Evolutionary conservation across 352 stramenopile species (phyloP).

Genomic region (Aphanomyces astaci): DNA sequence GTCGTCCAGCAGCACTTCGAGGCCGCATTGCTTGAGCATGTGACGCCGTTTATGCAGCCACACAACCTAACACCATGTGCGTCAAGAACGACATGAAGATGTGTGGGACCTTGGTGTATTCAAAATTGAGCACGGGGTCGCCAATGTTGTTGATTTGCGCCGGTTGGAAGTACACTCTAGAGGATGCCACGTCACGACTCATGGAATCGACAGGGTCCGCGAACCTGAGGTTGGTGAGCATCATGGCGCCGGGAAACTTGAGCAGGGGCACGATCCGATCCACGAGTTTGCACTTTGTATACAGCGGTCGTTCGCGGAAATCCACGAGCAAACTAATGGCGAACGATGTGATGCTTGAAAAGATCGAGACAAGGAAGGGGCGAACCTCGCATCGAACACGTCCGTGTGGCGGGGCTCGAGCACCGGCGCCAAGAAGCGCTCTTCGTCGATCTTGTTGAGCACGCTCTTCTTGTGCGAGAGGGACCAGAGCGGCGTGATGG

Average conservation of each 20-base stretch:
- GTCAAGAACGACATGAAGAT: too few species aligned
- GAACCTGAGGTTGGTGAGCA: constrained; percentile 77
- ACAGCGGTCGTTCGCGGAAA: constrained; percentile 65
- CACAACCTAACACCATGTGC: constrained; percentile 11
- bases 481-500: constrained; percentile 36
- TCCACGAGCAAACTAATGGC: constrained; percentile 61
- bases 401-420: constrained; percentile 43
- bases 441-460: constrained; percentile 63
- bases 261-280: constrained; percentile 81
- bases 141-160: constrained; percentile 87
- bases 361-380: background rate
- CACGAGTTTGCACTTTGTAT: constrained; percentile 39
- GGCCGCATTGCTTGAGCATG: constrained; percentile 75
- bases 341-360: background rate
- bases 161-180: constrained; percentile 87
- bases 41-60: constrained; percentile 83
- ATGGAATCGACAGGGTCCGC: background rate
- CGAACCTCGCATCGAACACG: constrained; percentile 55
- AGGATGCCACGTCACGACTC: background rate
- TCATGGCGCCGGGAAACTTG: constrained; percentile 78
- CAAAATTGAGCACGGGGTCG: constrained; percentile 79
- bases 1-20: constrained; percentile 80
- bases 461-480: constrained; percentile 34
- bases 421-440: constrained; percentile 51
- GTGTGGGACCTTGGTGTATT: constrained; percentile 65